Conservation (phyloP, 1,139 yeast genomes). For the Pichia sp. region DNA sequence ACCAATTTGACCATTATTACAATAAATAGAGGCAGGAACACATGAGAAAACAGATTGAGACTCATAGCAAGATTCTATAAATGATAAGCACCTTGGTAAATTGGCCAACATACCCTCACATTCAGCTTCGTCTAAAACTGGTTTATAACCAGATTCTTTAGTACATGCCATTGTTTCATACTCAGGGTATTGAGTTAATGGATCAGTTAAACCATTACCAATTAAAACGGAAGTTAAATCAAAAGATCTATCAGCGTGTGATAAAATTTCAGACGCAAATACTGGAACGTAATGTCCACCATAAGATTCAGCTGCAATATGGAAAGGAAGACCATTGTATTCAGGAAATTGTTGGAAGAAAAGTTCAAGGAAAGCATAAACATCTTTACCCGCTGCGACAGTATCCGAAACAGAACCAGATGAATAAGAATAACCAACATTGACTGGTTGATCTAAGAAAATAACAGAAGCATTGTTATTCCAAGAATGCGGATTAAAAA, state of each 20-base stretch:
- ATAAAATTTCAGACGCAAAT: conserved; percentile 80
- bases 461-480: conserved; percentile 63
- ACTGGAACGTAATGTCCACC: conserved; percentile 98
- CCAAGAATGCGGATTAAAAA: conserved; percentile 62
- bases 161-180: conserved; percentile 95
- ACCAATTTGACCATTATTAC: conserved; percentile 76
- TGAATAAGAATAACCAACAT: conserved; percentile 76
- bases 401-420: conserved; percentile 59
- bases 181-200: conserved; percentile 78
- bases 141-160: conserved; percentile 72
- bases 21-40: conserved; percentile 89
- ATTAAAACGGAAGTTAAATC: conserved; percentile 82
- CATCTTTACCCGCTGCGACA: conserved; percentile 88
- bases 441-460: conserved; percentile 69
- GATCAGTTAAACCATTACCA: conserved; percentile 96
- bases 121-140: conserved; percentile 72
- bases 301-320: conserved; percentile 97
- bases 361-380: conserved; percentile 82
- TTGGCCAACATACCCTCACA: conserved; percentile 70
- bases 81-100: conserved; percentile 73
- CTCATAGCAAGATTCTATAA: conserved; percentile 77
- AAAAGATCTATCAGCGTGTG: conserved; percentile 74
- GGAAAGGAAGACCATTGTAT: conserved; percentile 68
- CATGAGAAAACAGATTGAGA: conserved; percentile 80
- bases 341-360: conserved; percentile 91